A percentile compares a stretch with the other conserved stretches of the same genome.
Evolutionary conservation across 305 asterid genomes (phyloP).

Genomic region (Fraxinus dipetala): DNA sequence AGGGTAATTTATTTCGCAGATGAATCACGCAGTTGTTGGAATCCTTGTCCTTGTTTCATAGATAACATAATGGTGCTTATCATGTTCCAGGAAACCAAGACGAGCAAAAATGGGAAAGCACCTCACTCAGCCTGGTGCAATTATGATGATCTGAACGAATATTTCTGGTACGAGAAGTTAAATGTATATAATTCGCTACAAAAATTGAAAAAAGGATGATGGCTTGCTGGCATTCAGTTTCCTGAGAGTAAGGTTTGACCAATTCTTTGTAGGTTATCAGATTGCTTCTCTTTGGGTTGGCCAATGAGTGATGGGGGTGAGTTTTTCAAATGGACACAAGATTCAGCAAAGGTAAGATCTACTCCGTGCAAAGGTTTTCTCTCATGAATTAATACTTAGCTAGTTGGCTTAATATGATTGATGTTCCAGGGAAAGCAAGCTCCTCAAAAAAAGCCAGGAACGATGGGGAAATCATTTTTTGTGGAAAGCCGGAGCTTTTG

Average conservation of each 20-base stretch:
- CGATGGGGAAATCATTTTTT: constrained; percentile 85
- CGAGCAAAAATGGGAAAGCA: constrained; percentile 77
- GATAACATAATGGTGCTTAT: constrained; percentile 31
- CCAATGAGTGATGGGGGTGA: constrained; percentile 98
- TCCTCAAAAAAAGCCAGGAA: constrained; percentile 43
- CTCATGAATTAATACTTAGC: constrained; percentile 16
- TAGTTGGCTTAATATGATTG: constrained; percentile 31
- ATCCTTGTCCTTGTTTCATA: constrained; percentile 17
- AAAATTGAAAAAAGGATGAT: not conserved
- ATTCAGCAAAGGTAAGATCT: constrained; percentile 47
- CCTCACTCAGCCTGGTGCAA: constrained; percentile 98
- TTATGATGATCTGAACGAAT: constrained; percentile 94
- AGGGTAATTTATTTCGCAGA: constrained; percentile 48
- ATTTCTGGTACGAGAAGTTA: constrained; percentile 66
- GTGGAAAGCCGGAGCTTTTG: constrained; percentile 95
- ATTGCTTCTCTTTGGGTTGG: constrained; percentile 98
- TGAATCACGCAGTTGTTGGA: constrained; percentile 11
- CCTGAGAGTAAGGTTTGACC: constrained; percentile 24
- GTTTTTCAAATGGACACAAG: constrained; percentile 76
- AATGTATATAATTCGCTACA: constrained; percentile 16
- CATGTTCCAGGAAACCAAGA: constrained; percentile 68
- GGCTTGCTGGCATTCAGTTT: constrained; percentile 19
- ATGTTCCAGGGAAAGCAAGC: constrained; percentile 65
- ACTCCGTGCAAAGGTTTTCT: constrained; percentile 13
- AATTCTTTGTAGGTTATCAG: constrained; percentile 64